Conservation (phyloP, 129 eudicot species). For the Escallonia rubra region DNA sequence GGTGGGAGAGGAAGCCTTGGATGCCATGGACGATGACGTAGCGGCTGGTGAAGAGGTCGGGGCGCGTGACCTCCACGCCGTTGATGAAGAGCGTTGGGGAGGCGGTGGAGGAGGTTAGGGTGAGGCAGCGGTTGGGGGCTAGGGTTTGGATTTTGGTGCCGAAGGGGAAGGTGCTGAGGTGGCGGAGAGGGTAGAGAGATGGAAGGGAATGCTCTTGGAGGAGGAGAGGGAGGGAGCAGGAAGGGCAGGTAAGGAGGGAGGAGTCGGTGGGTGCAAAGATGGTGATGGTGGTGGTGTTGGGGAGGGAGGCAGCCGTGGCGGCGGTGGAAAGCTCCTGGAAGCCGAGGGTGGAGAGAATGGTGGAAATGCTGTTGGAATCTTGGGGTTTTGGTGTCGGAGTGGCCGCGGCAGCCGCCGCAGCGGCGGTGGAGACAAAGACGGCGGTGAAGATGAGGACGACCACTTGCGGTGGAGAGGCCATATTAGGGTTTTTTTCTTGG, state of each 20-base stretch:
- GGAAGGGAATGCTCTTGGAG: conserved; percentile 69
- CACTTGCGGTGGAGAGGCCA: too few species aligned
- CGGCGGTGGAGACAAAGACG: conserved; percentile 1
- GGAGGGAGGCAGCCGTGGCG: conserved; percentile 27
- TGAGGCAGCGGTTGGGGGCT: conserved; percentile 56
- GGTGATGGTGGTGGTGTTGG: conserved; percentile 36
- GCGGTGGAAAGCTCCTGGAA: conserved; percentile 40
- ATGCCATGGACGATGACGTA: conserved; percentile 43
- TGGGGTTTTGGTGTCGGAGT: neutral
- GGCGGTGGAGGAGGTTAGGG: conserved; percentile 42
- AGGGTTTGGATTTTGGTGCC: conserved; percentile 71
- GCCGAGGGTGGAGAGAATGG: conserved; percentile 57
- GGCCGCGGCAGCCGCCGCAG: conserved; percentile 13
- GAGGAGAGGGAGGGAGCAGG: conserved; percentile 68
- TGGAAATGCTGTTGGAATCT: conserved; percentile 18
- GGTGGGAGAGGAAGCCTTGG: conserved; percentile 60
- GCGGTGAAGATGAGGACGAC: neutral
- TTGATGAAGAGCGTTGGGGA: conserved; percentile 40
- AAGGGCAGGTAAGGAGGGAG: conserved; percentile 64
- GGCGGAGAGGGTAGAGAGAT: conserved; percentile 51
- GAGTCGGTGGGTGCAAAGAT: conserved; percentile 69
- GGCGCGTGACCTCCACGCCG: conserved; percentile 63
- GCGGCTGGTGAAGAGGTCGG: conserved; percentile 53
- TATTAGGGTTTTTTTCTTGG: too few species aligned
- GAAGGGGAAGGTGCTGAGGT: conserved; percentile 44